A percentile compares a stretch with the other conserved stretches of the same genome.
phyloP scores from a whole-genome alignment of 495 filamentous ascomycete species.

The Acidiella bohemica region DNA sequence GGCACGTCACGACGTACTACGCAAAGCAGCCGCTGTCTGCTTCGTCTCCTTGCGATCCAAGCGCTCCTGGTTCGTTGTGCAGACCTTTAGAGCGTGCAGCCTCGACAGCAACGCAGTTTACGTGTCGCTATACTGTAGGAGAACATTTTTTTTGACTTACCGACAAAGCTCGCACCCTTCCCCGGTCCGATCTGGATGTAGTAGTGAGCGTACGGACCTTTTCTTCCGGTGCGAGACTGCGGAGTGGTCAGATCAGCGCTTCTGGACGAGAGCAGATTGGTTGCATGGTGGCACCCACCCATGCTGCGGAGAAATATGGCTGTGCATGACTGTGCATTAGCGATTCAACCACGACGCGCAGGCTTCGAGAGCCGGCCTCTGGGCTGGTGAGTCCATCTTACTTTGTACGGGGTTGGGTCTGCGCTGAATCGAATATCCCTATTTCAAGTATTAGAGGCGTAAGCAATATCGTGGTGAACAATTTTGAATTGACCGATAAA shows the following conservation, averaged over 20 bases:
- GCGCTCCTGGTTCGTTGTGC: too few species aligned
- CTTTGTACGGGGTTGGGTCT: slow-evolving; percentile 78
- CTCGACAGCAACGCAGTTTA: too few species aligned
- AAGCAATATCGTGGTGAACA: too few species aligned
- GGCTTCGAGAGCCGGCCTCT: background rate
- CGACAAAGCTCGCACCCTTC: slow-evolving; percentile 43
- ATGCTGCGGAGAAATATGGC: slow-evolving; percentile 38
- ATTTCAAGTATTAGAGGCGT: too few species aligned
- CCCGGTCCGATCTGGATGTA: slow-evolving; percentile 57
- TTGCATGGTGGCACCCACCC: slow-evolving; percentile 33
- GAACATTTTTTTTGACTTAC: slow-evolving; percentile 36
- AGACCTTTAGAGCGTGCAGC: too few species aligned
- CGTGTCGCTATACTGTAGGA: too few species aligned
- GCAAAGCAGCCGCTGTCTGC: too few species aligned
- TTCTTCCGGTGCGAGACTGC: slow-evolving; percentile 65
- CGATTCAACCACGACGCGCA: too few species aligned
- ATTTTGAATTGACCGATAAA: too few species aligned
- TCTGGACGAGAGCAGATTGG: background rate
- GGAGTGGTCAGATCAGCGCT: slow-evolving; percentile 18
- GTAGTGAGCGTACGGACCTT: slow-evolving; percentile 76
- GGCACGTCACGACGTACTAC: too few species aligned
- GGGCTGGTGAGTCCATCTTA: slow-evolving; percentile 22
- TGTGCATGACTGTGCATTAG: slow-evolving; percentile 11
- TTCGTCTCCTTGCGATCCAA: too few species aligned
- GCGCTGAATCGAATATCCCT: slow-evolving; percentile 46